Evolutionary conservation across 805 yeast genomes (phyloP).

Genomic region (Candida qinlingensis): DNA sequence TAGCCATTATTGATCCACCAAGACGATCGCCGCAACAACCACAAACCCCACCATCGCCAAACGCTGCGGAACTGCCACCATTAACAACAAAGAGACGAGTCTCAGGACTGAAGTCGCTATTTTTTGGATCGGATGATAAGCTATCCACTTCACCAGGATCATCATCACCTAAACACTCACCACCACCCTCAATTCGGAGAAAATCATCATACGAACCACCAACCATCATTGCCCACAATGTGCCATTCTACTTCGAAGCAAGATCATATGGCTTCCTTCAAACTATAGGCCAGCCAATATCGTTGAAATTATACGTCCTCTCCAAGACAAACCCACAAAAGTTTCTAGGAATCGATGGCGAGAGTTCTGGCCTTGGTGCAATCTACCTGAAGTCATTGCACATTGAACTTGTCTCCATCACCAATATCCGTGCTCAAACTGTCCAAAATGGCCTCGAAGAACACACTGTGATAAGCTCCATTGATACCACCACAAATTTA

Average conservation of each 20-base stretch:
- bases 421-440: slow-evolving; percentile 18
- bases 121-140: not conserved
- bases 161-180: not conserved
- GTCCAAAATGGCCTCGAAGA: slow-evolving; percentile 3
- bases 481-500: not conserved
- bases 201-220: slow-evolving; percentile 6
- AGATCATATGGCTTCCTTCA: slow-evolving; percentile 12
- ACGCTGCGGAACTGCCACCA: not conserved
- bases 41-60: not conserved
- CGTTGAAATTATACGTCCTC: slow-evolving; percentile 20
- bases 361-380: slow-evolving; percentile 44
- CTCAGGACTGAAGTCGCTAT: not conserved
- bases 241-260: slow-evolving; percentile 13
- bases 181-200: not conserved
- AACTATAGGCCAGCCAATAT: slow-evolving; percentile 13
- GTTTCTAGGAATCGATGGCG: slow-evolving; percentile 31
- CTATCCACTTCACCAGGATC: not conserved
- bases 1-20: slow-evolving; percentile 29
- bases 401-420: slow-evolving; percentile 22
- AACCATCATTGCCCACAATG: slow-evolving; percentile 5
- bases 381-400: slow-evolving; percentile 36
- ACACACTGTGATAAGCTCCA: not conserved
- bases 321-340: slow-evolving; percentile 18
- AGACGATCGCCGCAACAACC: not conserved
- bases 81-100: not conserved